Conservation (phyloP, 2,329 filamentous ascomycete genomes). For the Podosphaera aphanis region DNA sequence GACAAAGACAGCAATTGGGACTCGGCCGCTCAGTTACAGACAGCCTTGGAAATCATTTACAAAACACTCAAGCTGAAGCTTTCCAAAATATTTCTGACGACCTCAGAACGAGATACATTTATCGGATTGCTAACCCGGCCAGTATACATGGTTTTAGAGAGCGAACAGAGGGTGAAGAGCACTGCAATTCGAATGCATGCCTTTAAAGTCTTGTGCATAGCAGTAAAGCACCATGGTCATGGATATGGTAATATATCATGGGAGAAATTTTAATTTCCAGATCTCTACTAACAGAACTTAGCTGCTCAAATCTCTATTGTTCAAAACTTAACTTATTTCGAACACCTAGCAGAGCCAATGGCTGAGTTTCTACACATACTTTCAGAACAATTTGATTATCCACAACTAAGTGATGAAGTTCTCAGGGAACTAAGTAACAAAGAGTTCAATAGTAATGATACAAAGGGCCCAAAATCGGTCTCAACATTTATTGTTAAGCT, state of each 20-base stretch:
- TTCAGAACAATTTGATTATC: slow-evolving; percentile 91
- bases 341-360: slow-evolving; percentile 97
- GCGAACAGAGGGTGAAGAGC: slow-evolving; percentile 74
- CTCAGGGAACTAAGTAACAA: slow-evolving; percentile 87
- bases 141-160: slow-evolving; percentile 83
- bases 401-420: slow-evolving; percentile 82
- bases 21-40: slow-evolving; percentile 66
- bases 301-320: slow-evolving; percentile 94
- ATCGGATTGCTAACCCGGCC: slow-evolving; percentile 77
- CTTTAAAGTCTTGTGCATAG: slow-evolving; percentile 90
- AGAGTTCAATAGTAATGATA: slow-evolving; percentile 93
- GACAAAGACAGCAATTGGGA: slow-evolving; percentile 65
- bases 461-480: slow-evolving; percentile 83
- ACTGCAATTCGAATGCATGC: slow-evolving; percentile 84
- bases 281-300: slow-evolving; percentile 19
- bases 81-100: slow-evolving; percentile 81
- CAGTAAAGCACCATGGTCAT: slow-evolving; percentile 92
- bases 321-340: slow-evolving; percentile 92
- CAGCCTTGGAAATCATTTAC: slow-evolving; percentile 79
- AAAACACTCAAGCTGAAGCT: slow-evolving; percentile 87
- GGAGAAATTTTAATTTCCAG: slow-evolving; percentile 4
- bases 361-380: slow-evolving; percentile 93
- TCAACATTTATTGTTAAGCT: slow-evolving; percentile 83
- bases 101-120: slow-evolving; percentile 87
- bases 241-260: slow-evolving; percentile 46